These are phyloP conservation scores for Saururus chinensis DNA, from an alignment of 164 flowering plant species.

Conservation along the genomic window DNA sequence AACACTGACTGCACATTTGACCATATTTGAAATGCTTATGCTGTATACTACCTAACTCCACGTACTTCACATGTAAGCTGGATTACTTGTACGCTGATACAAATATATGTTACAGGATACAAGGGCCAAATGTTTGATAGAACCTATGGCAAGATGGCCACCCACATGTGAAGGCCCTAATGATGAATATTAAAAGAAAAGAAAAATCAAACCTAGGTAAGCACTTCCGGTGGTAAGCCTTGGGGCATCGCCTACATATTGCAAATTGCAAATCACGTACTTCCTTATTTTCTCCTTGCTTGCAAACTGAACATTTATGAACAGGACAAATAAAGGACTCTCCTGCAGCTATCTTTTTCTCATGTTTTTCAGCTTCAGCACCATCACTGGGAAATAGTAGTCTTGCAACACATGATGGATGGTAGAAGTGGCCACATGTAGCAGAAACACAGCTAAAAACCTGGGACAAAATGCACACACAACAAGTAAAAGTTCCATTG, in stretches of 20 bases:
- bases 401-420: slow-evolving; percentile 62
- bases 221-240: slow-evolving; percentile 78
- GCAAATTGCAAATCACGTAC: slow-evolving; percentile 55
- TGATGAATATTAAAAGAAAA: background rate
- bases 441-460: slow-evolving; percentile 65
- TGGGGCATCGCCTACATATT: slow-evolving; percentile 85
- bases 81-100: background rate
- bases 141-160: background rate
- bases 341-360: slow-evolving; percentile 41
- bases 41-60: no score
- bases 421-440: slow-evolving; percentile 76
- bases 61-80: no score
- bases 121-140: background rate
- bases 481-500: no score
- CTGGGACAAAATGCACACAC: slow-evolving; percentile 16
- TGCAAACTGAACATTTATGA: slow-evolving; percentile 60
- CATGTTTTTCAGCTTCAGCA: slow-evolving; percentile 28
- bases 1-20: no score
- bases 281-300: slow-evolving; percentile 42
- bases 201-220: slow-evolving; percentile 50
- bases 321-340: slow-evolving; percentile 63
- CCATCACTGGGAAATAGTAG: slow-evolving; percentile 29
- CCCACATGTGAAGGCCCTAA: background rate
- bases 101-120: background rate
- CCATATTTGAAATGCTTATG: no score